Evolutionary conservation across 78 protist species (phyloP), one percentile per base, ranked within the genome.

Genomic region (Protostelium mycophagum): DNA sequence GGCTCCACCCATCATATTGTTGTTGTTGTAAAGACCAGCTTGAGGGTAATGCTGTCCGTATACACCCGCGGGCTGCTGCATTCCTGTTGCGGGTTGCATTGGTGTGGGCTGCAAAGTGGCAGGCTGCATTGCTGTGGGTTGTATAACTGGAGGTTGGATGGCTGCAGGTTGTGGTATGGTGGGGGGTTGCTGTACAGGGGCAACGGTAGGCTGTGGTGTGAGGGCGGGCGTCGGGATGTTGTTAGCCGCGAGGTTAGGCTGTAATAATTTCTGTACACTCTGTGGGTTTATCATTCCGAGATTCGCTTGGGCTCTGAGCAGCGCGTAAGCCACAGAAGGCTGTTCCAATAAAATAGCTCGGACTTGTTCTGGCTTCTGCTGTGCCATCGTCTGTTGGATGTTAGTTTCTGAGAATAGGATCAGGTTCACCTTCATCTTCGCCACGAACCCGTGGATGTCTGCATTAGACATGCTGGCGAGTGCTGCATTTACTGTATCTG

Each of bases 301-400:
- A 10, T 38, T 38, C 0, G 88, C 90, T n/a, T 92, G 95, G 1
- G 95, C 93, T 83, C 92, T 93, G 34, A 95, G 51, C 0, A 95
- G 83, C 28, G 96, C 97, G 28, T 90, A 90, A 0, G 95, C 91
- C 84, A 95, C 29, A 34, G 91, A 95, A 1, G 98, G 98, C 83
- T 96, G 91, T 0, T 51, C 39, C 16, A 88, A 28, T 34, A 96
- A 51, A 5, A 93, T n/a, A 0, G 38, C 37, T 83, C 96, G 51
- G 29, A 96, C 96, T 37, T 88, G 89, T 25, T 91, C 96, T 37
- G 96, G 97, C 34, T 93, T 87, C 36, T 51, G 35, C 86, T 88
- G 90, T n/a, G 83, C 92, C 23, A 91, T 28, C 73, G 16, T 51
- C 73, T 51, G 73, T 25, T 51, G 31, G 73, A 51, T 25, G 16